Evolutionary conservation across 2,329 filamentous ascomycete genomes (phyloP).

Genomic region (Emmonsiellopsis sp.): DNA sequence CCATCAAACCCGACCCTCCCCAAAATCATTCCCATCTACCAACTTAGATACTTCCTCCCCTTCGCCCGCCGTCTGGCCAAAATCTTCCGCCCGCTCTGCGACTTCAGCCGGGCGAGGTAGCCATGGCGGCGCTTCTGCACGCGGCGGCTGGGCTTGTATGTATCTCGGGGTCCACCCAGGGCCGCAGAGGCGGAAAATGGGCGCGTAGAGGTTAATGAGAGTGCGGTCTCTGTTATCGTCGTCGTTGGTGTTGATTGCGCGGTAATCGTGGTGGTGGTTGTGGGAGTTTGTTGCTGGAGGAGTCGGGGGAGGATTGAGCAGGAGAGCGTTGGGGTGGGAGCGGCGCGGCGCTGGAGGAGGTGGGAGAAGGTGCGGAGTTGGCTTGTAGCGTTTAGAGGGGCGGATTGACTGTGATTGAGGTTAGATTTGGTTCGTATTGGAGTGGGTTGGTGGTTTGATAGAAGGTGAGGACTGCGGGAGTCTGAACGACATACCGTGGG

Average conservation of each 20-base stretch:
- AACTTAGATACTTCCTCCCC: conserved; percentile 45
- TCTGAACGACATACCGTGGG: neutral
- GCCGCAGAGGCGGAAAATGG: conserved; percentile 37
- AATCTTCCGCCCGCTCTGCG: conserved; percentile 45
- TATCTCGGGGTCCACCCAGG: conserved; percentile 40
- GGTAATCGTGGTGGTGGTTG: neutral
- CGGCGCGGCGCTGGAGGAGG: conserved; percentile 31
- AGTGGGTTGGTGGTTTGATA: neutral
- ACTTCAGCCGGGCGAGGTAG: conserved; percentile 46
- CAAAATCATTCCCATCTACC: conserved; percentile 25
- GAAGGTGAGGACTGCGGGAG: neutral
- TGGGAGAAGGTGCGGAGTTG: conserved; percentile 24
- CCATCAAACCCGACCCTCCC: neutral
- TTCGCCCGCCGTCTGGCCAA: conserved; percentile 47
- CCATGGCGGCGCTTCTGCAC: conserved; percentile 55
- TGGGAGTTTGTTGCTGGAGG: conserved; percentile 6
- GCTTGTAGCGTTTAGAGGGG: conserved; percentile 26
- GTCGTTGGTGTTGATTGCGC: neutral
- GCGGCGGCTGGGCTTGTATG: conserved; percentile 50
- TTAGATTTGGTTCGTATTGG: neutral
- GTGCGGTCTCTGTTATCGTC: neutral
- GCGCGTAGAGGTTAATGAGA: conserved; percentile 12
- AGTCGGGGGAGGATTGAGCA: neutral
- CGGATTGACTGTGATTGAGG: conserved; percentile 7
- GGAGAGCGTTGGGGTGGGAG: conserved; percentile 12